Conservation (phyloP, 345 rosid genomes). For the Alliaria petiolata region DNA sequence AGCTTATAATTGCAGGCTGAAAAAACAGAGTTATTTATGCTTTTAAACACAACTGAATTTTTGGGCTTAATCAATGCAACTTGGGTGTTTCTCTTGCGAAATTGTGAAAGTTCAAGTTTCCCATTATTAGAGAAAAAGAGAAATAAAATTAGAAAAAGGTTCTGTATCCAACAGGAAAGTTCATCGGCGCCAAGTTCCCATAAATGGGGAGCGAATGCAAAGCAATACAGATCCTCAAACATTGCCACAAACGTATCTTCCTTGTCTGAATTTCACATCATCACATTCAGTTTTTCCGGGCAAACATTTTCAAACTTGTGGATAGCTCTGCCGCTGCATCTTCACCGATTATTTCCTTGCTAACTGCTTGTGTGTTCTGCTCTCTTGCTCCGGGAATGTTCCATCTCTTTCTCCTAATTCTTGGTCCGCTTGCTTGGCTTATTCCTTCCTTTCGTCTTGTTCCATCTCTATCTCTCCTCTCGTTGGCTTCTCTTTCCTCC, state of each 20-base stretch:
- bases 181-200: too few species aligned
- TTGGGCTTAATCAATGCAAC: too few species aligned
- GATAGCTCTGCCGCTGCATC: slow-evolving; percentile 53
- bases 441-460: slow-evolving; percentile 82
- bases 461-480: slow-evolving; percentile 52
- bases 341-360: slow-evolving; percentile 54
- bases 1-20: too few species aligned
- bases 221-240: background rate
- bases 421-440: slow-evolving; percentile 64
- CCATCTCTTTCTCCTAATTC: slow-evolving; percentile 61
- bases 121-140: background rate
- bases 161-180: too few species aligned
- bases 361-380: slow-evolving; percentile 29
- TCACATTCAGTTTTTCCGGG: background rate
- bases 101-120: background rate
- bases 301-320: slow-evolving; percentile 24
- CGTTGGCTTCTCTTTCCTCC: slow-evolving; percentile 57
- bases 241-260: background rate
- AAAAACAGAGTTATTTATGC: too few species aligned
- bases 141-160: background rate
- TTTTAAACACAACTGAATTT: too few species aligned
- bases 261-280: background rate
- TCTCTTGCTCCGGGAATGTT: slow-evolving; percentile 62
- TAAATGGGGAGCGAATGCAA: too few species aligned
- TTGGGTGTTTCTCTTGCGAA: background rate